Conservation (phyloP, 192 early-diverging fungal genomes). For the Gorgonomyces haynaldii region DNA sequence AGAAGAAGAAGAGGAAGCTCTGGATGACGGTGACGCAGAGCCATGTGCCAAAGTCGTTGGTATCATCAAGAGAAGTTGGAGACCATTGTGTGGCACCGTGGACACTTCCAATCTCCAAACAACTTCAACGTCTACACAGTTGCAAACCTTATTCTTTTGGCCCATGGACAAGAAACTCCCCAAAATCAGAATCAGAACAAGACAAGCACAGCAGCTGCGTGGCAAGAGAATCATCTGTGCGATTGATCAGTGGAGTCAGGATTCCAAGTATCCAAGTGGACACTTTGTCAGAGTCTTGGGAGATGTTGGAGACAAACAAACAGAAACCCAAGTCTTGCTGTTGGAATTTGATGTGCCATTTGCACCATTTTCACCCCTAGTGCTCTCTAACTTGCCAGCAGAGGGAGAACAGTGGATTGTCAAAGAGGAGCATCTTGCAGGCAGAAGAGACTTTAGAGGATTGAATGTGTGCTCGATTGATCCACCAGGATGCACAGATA, state of each 20-base stretch:
- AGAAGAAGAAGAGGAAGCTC: conserved; percentile 7
- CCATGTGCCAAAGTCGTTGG: conserved; percentile 86
- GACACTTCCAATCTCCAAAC: conserved; percentile 47
- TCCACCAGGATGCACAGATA: conserved; percentile 98
- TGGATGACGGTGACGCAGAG: conserved; percentile 21
- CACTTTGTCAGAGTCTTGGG: conserved; percentile 89
- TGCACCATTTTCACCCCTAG: conserved; percentile 79
- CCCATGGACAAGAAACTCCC: conserved; percentile 91
- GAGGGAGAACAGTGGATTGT: conserved; percentile 87
- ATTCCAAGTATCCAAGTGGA: conserved; percentile 66
- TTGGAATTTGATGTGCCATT: conserved; percentile 95
- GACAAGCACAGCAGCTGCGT: conserved; percentile 66
- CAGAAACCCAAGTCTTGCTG: conserved; percentile 92
- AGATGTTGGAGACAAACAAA: conserved; percentile 84
- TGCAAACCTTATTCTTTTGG: conserved; percentile 68
- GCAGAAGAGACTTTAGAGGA: conserved; percentile 69
- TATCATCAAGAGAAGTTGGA: conserved; percentile 90
- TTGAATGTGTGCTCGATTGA: conserved; percentile 93
- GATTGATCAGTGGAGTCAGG: conserved; percentile 80
- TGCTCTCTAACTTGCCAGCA: conserved; percentile 67
- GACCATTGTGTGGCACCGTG: conserved; percentile 85
- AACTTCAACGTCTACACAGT: conserved; percentile 40
- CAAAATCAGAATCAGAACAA: conserved; percentile 83
- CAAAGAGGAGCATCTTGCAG: conserved; percentile 47
- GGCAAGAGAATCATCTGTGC: conserved; percentile 85